These are phyloP conservation scores for Schizopora paradoxa DNA, from an alignment of 1,284 basidiomycete genomes.

Conservation along the genomic window DNA sequence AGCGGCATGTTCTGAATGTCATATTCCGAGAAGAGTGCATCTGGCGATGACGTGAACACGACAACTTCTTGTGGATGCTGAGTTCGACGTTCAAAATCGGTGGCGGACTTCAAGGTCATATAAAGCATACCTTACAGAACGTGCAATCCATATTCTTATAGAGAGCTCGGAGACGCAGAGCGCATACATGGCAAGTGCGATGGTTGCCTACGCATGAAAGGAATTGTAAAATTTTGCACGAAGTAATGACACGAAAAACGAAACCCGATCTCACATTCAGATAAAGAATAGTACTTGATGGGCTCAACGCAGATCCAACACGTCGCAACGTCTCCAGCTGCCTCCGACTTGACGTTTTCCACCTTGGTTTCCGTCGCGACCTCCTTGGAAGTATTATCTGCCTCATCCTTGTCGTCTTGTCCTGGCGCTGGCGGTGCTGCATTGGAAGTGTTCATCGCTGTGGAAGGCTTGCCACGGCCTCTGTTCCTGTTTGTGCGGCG, in stretches of 20 bases:
- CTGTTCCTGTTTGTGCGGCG: slow-evolving; percentile 13
- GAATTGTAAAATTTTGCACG: no score
- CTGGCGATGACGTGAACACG: slow-evolving; percentile 75
- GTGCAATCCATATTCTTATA: slow-evolving; percentile 95
- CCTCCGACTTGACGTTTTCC: slow-evolving; percentile 12
- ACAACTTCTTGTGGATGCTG: slow-evolving; percentile 77
- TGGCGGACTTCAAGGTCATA: slow-evolving; percentile 2
- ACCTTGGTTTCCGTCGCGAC: slow-evolving; percentile 12
- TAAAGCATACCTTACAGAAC: slow-evolving; percentile 81
- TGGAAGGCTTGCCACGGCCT: slow-evolving; percentile 8
- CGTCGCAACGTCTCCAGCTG: slow-evolving; percentile 39
- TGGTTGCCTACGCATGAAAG: no score
- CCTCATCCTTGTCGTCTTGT: neutral
- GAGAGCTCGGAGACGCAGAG: slow-evolving; percentile 83
- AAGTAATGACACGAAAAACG: no score
- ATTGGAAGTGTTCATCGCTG: neutral
- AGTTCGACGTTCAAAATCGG: slow-evolving; percentile 7
- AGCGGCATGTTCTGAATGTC: slow-evolving; percentile 51
- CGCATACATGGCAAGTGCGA: slow-evolving; percentile 89
- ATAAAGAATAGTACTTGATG: slow-evolving; percentile 85
- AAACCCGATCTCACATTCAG: no score
- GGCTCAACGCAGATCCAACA: slow-evolving; percentile 98
- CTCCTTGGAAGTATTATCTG: neutral
- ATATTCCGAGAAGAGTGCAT: slow-evolving; percentile 60
- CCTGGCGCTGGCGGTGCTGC: neutral